Evolutionary conservation across 148 eudicot genomes (phyloP).

Genomic region (Chenopodium berlandieri): DNA sequence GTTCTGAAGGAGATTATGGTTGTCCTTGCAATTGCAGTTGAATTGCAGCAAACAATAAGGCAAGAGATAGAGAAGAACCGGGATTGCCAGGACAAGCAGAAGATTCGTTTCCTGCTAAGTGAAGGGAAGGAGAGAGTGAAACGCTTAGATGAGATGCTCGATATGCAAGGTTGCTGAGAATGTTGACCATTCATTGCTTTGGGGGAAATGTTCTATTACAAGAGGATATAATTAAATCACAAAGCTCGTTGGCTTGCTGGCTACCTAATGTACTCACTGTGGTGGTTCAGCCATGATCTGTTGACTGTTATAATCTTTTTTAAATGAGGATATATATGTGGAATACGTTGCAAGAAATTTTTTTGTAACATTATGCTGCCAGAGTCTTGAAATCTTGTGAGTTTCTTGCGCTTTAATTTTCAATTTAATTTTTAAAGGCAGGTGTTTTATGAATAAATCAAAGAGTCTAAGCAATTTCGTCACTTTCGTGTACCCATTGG

Average conservation of each 20-base stretch:
- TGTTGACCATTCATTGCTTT: constrained; percentile 16
- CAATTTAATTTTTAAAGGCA: no score
- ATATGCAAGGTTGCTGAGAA: constrained; percentile 71
- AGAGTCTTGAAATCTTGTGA: no score
- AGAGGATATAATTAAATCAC: no score
- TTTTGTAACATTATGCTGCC: no score
- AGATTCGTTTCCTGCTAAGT: constrained; percentile 68
- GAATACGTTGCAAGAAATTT: no score
- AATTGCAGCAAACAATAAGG: constrained; percentile 61
- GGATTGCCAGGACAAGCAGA: constrained; percentile 74
- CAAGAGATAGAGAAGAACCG: constrained; percentile 76
- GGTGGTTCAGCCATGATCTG: background rate
- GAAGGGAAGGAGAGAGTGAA: constrained; percentile 73
- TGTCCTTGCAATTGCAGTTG: constrained; percentile 43
- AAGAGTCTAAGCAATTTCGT: no score
- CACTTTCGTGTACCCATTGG: no score
- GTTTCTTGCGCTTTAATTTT: no score
- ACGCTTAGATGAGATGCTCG: constrained; percentile 81
- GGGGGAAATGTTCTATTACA: background rate
- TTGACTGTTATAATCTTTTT: background rate
- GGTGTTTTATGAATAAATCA: no score
- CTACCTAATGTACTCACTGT: no score
- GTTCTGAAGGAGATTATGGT: no score
- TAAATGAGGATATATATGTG: no score
- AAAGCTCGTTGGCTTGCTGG: background rate